Percentiles rank a stretch among this genome's conserved stretches.
phyloP scores from a whole-genome alignment of 2,329 filamentous ascomycete genomes.

The Zasmidium cellare region DNA sequence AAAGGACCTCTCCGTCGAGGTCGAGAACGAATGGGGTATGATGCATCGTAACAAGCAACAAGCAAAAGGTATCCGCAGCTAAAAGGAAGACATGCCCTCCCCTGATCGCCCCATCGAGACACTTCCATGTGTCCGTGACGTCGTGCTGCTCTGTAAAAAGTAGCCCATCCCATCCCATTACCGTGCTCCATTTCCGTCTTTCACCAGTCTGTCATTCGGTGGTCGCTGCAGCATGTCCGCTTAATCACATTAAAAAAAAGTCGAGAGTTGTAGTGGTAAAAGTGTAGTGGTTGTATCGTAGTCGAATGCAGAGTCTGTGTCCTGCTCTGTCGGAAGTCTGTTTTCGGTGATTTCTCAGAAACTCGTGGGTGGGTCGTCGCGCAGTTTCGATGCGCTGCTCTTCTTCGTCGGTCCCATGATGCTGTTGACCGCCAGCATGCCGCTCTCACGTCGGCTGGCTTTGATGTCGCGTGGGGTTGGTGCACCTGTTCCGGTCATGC shows the following conservation, averaged over 20 bases:
- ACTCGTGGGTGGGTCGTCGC: slow-evolving; percentile 33
- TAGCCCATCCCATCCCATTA: background rate
- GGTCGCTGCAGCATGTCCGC: background rate
- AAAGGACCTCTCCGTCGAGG: background rate
- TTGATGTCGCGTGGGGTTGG: slow-evolving; percentile 25
- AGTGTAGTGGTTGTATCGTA: background rate
- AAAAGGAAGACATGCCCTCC: background rate
- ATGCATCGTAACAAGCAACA: slow-evolving; percentile 2
- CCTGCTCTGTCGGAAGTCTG: slow-evolving; percentile 1
- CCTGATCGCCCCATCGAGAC: background rate
- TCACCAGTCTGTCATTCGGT: background rate
- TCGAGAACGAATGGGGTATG: slow-evolving; percentile 10
- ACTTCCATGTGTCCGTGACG: background rate
- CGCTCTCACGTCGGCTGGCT: slow-evolving; percentile 32
- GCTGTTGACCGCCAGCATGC: slow-evolving; percentile 28
- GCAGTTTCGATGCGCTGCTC: slow-evolving; percentile 34
- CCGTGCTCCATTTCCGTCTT: background rate
- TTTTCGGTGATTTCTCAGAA: slow-evolving; percentile 18
- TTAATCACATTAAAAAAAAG: background rate
- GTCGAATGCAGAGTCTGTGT: background rate
- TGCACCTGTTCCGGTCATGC: slow-evolving; percentile 16
- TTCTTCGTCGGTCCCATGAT: slow-evolving; percentile 32
- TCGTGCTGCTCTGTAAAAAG: background rate
- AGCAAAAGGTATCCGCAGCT: background rate
- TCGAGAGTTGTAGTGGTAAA: background rate